Evolutionary conservation across 805 yeast species (phyloP), one percentile per base, ranked within the genome.

Genomic region (Yarrowia divulgata): DNA sequence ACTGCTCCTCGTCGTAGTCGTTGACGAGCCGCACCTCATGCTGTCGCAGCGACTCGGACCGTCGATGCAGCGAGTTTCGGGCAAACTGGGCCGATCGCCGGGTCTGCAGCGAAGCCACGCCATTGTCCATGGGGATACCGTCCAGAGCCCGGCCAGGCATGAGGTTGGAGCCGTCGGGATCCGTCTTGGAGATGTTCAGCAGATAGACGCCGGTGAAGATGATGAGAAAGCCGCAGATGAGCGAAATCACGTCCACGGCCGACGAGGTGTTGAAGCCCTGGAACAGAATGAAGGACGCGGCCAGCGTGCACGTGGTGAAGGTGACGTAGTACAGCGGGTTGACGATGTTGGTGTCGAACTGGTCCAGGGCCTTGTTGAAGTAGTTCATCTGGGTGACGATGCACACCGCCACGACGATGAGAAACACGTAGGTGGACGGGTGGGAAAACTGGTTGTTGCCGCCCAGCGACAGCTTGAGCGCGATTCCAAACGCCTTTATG

Each of bases 401-500:
- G 79, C 97, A 92, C 50, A 89, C 84, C 9, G 82, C 90, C 69
- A 92, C 97, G 32, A 91, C 93, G 39, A 85, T 73, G 43, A 91
- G 85, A 82, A 92, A 92, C 69, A 93, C 81, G 75, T 93, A 92
- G 0, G 97, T 92, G 43, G 95, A 89, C 9, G 89, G 81, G 75
- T 92, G 95, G 1, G 91, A 85, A 79, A 92, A 91, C 81, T 92
- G 97, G 79, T 93, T 92, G 79, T 88, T 90, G 8, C 97, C 97
- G 48, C 86, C 81, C 23, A 92, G 81, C 1, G 97, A 91, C 76
- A 92, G 84, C 79, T 92, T 92, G 75, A 92, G 82, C 0, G 97
- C 97, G 74, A 92, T 90, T 43, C 97, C 97, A 80, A 92, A 92
- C 0, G 97, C 97, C 81, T 92, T 92, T 79, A 92, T 93, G 35